Percentiles rank a stretch among this genome's conserved stretches.
These are phyloP conservation scores for Debaryomycetaceae sp. DNA, from an alignment of 1,139 yeast genomes.

Conservation along the genomic window DNA sequence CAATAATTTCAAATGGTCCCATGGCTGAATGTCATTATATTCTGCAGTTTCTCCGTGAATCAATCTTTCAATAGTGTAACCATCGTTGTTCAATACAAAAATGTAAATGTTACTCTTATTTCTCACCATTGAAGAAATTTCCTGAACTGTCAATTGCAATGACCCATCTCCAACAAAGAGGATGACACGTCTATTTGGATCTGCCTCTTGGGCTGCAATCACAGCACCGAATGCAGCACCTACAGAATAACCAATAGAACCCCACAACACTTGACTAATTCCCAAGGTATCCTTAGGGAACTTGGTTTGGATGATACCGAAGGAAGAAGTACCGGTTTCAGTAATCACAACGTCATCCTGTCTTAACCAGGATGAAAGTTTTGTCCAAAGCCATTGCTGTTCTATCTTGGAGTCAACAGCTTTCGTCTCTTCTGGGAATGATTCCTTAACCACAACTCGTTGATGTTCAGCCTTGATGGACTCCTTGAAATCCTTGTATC, in stretches of 20 bases:
- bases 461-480: conserved; percentile 15
- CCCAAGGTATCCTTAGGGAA: conserved; percentile 35
- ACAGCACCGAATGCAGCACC: conserved; percentile 31
- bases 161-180: conserved; percentile 43
- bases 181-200: conserved; percentile 30
- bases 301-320: conserved; percentile 36
- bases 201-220: conserved; percentile 33
- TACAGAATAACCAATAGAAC: conserved; percentile 30
- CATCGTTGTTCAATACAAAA: conserved; percentile 38
- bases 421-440: conserved; percentile 8
- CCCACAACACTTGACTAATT: conserved; percentile 37
- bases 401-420: conserved; percentile 16
- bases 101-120: conserved; percentile 29
- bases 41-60: conserved; percentile 35
- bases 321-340: conserved; percentile 43
- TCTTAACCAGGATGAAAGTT: conserved; percentile 28
- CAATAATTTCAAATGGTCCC: conserved; percentile 34
- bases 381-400: conserved; percentile 37
- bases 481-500: conserved; percentile 11
- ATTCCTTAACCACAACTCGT: conserved; percentile 12
- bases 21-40: conserved; percentile 38
- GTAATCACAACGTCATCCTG: conserved; percentile 36
- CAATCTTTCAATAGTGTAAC: conserved; percentile 39
- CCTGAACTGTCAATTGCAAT: conserved; percentile 42
- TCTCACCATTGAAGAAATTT: conserved; percentile 37